phyloP scores from a whole-genome alignment of 208 protist genomes.

The Trypanosoma melophagium region DNA sequence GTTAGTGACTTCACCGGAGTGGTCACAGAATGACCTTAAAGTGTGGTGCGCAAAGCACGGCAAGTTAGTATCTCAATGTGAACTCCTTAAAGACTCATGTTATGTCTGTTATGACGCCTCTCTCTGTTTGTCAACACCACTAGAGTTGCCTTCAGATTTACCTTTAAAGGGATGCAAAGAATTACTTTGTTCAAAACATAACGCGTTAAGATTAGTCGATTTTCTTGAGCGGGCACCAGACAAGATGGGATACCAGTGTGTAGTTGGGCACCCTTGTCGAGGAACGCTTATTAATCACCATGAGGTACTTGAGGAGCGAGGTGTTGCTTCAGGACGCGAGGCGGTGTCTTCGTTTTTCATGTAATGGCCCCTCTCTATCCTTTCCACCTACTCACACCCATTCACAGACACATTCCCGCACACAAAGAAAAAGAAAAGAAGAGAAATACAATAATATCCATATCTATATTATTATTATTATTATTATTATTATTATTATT shows the following conservation, averaged over 20 bases:
- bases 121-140: conserved; percentile 70
- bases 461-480: background rate
- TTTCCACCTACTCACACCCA: too few relatives aligned
- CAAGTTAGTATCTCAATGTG: conserved; percentile 59
- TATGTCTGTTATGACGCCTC: conserved; percentile 73
- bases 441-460: background rate
- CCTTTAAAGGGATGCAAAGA: conserved; percentile 49
- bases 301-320: conserved; percentile 16
- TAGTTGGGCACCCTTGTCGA: conserved; percentile 64
- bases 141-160: conserved; percentile 60
- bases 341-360: conserved; percentile 82
- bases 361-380: conserved; percentile 9
- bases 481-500: background rate
- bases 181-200: conserved; percentile 76
- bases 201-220: conserved; percentile 63
- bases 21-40: conserved; percentile 34
- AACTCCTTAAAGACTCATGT: conserved; percentile 72
- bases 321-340: conserved; percentile 30
- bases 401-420: too few relatives aligned
- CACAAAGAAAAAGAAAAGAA: background rate
- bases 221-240: conserved; percentile 75
- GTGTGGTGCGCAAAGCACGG: conserved; percentile 84
- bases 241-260: conserved; percentile 68
- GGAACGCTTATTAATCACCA: conserved; percentile 26
- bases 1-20: conserved; percentile 18